Base-by-base conservation (phyloP, 306 rosid species). In the Lablab purpureus region DNA sequence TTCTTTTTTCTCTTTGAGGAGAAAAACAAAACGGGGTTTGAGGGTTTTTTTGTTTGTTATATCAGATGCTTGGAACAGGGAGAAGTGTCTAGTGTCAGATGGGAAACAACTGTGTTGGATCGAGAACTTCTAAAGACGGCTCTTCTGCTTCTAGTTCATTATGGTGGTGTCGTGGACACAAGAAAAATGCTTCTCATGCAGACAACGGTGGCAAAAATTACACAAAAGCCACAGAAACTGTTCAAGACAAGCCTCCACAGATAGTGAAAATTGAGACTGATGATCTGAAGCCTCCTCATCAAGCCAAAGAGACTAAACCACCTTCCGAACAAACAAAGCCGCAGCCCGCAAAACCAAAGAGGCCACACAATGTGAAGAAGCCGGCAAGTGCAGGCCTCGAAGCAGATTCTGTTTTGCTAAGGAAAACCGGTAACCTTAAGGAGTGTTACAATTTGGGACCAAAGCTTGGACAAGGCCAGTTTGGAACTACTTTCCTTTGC, bases 391-490 rank as follows among this genome's bases (percentile, higher is more conserved):
- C 92, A 8, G 98, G 97, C 30, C 90, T 92, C 19, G 84, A 77
- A 85, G 83, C 84, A 19, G 87, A 87, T 36, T 91, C 90, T 1
- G 90, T 94, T 41, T 68, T 94, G 84, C 85, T 71, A 41, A 85
- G 93, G 15, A 90, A 87, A 84, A 88, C 94, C 0, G 91, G 94
- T 30, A 85, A 82, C 80, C 82, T 94, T 50, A 92, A 74, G 72
- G 97, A 94, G 60, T 68, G 30, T 75, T 92, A 85, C 71, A 85
- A 22, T 56, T 47, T 94, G 83, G 97, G 98, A 17, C 18, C 27
- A 34, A 91, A 92, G 75, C 94, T 94, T 9, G 98, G 98, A 28
- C 90, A 85, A 49, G 97, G 98, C 13, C 97, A 92, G 19, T 92
- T 89, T 7, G 98, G 98, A 51, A 94, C 92, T 4, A 92, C 93